Conservation (phyloP, 768 basidiomycete species). For the Russula sp. region DNA sequence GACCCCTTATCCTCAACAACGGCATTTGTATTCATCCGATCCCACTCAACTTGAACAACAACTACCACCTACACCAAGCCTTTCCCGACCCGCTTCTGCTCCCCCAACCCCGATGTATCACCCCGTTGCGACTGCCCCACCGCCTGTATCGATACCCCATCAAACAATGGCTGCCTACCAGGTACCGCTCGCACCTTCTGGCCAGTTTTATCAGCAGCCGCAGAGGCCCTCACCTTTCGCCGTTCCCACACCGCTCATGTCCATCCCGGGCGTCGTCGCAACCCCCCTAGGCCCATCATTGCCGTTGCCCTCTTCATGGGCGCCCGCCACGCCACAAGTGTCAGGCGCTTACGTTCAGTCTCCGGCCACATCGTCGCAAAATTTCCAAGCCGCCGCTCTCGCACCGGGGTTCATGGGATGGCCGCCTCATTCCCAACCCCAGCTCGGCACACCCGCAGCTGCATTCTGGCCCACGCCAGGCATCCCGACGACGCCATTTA, state of each 20-base stretch:
- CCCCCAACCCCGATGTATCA: background rate
- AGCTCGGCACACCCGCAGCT: background rate
- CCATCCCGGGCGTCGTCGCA: slow-evolving; percentile 10
- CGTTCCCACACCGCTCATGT: slow-evolving; percentile 7
- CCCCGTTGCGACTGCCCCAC: background rate
- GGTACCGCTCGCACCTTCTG: background rate
- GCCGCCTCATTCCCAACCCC: background rate
- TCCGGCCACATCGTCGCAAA: background rate
- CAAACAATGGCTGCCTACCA: slow-evolving; percentile 2
- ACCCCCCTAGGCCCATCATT: slow-evolving; percentile 13
- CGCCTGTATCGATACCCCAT: background rate
- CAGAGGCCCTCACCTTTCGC: slow-evolving; percentile 9
- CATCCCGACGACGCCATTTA: slow-evolving; percentile 9
- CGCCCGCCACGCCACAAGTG: slow-evolving; percentile 9
- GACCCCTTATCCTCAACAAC: slow-evolving; percentile 12
- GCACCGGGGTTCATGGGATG: background rate
- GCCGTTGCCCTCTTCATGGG: slow-evolving; percentile 13
- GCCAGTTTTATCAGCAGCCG: slow-evolving; percentile 9
- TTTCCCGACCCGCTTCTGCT: background rate
- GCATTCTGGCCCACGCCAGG: slow-evolving; percentile 4
- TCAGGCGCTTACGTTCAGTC: slow-evolving; percentile 8
- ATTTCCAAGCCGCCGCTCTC: background rate
- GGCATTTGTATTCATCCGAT: background rate
- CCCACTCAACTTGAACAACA: slow-evolving; percentile 10
- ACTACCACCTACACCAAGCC: slow-evolving; percentile 5